Evolutionary conservation across 2,329 filamentous ascomycete genomes (phyloP).

Genomic region (Penicillium sp.): DNA sequence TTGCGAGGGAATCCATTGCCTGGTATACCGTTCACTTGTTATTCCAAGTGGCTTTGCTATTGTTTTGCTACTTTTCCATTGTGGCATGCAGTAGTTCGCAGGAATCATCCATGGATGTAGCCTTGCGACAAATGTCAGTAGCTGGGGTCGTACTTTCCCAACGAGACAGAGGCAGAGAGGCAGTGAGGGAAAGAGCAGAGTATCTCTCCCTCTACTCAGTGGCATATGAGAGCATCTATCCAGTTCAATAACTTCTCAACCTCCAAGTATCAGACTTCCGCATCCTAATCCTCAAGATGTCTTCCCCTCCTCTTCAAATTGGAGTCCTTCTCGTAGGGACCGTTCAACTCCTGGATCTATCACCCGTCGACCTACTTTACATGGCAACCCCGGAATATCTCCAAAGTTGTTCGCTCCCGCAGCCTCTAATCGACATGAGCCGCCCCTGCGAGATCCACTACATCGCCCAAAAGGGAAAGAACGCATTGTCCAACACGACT

Average conservation of each 20-base stretch:
- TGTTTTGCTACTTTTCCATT: neutral
- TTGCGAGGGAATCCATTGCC: neutral
- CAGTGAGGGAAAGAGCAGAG: too few species aligned
- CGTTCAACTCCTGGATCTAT: slow-evolving; percentile 43
- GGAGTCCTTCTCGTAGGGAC: slow-evolving; percentile 39
- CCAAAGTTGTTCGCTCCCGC: slow-evolving; percentile 31
- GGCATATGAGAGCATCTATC: too few species aligned
- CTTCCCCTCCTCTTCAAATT: slow-evolving; percentile 17
- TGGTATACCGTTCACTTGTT: too few species aligned
- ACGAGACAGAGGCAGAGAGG: too few species aligned
- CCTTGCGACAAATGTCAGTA: too few species aligned
- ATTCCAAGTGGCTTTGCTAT: neutral
- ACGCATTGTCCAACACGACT: slow-evolving; percentile 22
- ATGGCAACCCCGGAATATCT: slow-evolving; percentile 36
- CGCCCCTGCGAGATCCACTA: slow-evolving; percentile 32
- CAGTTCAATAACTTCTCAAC: neutral
- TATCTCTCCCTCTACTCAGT: too few species aligned
- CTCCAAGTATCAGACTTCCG: neutral
- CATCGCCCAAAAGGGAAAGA: slow-evolving; percentile 25
- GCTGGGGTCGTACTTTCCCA: too few species aligned
- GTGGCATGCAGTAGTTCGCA: neutral
- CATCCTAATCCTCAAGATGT: slow-evolving; percentile 4
- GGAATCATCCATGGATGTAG: too few species aligned
- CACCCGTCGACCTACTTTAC: slow-evolving; percentile 39
- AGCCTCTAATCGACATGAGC: slow-evolving; percentile 28